Base-by-base conservation (phyloP, 2,329 filamentous ascomycete genomes). In the Monascus ruber region DNA sequence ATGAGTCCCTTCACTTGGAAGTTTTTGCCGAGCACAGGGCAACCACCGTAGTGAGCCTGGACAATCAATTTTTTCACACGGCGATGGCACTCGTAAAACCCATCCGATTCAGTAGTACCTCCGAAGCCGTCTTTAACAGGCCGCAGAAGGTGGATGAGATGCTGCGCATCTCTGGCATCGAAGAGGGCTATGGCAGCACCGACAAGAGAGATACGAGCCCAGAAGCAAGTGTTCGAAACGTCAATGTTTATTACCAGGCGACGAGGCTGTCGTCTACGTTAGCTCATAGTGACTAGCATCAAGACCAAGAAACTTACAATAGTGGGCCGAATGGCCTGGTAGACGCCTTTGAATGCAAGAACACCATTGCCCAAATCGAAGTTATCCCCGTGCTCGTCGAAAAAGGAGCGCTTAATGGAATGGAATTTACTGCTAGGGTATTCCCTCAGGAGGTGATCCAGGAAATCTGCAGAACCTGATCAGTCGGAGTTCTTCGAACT, bases 201-300 rank as follows among this genome's bases (percentile, higher is more conserved):
- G 24, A 61, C 48, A 9, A 68, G 48, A 6, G 54, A 52, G n/a
- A 48, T 60, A 7, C 58, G 59, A 28, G 68, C 72, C 82, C 85
- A 96, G 65, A 98, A 98, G 8, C 83, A 84, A 0, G 85, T 84
- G 55, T 96, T 94, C 41, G 88, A 82, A 26, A 94, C 83, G 53
- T 98, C 89, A 7, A 94, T 78, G 50, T 95, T 96, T 56, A 98
- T 68, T 0, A 83, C 77, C 5, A 96, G 70, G 6, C 76, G 77
- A 25, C 76, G 73, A 27, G 75, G 71, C 54, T 73, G 54, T 24
- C 43, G 10, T 29, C 10, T 58, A 27, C 57, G 58, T 59, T 43
- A 56, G 45, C 37, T 29, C 37, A 9, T 24, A 27, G 33, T 37
- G n/a, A 36, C 29, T 24, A 34, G 7, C 27, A 26, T 37, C 25